Evolutionary conservation across 257 asterid species (phyloP), one percentile per base, ranked within the genome.

Genomic region (Lycium barbarum): DNA sequence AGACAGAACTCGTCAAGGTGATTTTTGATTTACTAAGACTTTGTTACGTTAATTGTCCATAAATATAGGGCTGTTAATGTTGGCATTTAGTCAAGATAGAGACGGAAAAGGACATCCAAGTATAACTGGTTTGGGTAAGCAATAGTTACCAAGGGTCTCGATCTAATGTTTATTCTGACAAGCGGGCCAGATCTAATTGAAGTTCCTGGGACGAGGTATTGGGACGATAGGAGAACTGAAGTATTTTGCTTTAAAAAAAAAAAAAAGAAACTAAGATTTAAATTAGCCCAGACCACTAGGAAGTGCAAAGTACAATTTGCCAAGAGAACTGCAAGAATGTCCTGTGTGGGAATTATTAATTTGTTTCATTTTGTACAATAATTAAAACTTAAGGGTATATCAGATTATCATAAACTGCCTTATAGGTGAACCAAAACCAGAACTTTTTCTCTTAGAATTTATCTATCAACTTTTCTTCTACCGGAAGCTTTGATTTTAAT

Each of bases 1-100:
- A 90, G 93, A 89, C 87, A 18, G 98, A 96, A 90, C 97, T 96
- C 83, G 93, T 91, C 63, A 89, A 90, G 95, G 98, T 94, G 88
- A 88, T 83, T 76, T 62, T 47, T 54, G 80, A 76, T 83, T 62
- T 79, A 54, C 72, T 67, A 26, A 51, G 51, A 80, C 33, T 57
- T 61, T 58, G 43, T 63, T 81, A 38, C 58, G 11, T 61, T n/a
- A 11, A 33, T 76, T 76, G 62, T 49, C 62, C 65, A 53, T 76
- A 76, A 76, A 15, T 51, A 7, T 76, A 26, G 82, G 63, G 13
- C 13, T 51, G 15, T 76, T 47, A 53, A 76, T 7, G 26, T 76
- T 51, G 40, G 43, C 82, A 76, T 51, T 26, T 76, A 22, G 47
- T 76, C 65, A 26, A 51, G 45, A 26, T 53, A 26, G 26, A 53